Evolutionary conservation across 1,284 basidiomycete genomes (phyloP).

Genomic region (Apiotrichum veenhuisii): DNA sequence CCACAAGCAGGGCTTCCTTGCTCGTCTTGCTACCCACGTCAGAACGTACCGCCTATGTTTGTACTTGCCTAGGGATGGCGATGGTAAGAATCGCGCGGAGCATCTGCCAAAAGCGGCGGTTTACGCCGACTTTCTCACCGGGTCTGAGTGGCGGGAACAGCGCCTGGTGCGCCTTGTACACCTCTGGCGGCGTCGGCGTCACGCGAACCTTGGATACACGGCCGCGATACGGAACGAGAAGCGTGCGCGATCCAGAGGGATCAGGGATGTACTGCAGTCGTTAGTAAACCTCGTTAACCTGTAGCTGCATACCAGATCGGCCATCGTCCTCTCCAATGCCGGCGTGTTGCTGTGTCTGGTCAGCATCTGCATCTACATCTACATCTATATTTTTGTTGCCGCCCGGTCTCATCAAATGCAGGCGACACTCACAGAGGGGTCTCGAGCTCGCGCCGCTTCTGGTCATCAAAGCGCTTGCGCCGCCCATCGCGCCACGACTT

Average conservation of each 20-base stretch:
- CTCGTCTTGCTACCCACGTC: conserved; percentile 56
- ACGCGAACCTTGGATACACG: conserved; percentile 60
- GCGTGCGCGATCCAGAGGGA: conserved; percentile 56
- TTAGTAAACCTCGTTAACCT: no score
- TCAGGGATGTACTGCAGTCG: conserved; percentile 42
- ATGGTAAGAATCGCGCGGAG: conserved; percentile 71
- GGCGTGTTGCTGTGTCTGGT: conserved; percentile 39
- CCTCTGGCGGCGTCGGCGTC: conserved; percentile 32
- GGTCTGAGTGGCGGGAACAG: conserved; percentile 37
- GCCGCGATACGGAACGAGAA: conserved; percentile 65
- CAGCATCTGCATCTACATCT: not conserved
- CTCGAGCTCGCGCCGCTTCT: conserved; percentile 34
- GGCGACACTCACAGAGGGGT: conserved; percentile 40
- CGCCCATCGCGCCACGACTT: conserved; percentile 32
- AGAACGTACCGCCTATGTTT: not conserved
- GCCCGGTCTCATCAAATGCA: not conserved
- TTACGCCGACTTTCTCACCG: conserved; percentile 64
- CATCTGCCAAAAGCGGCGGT: conserved; percentile 74
- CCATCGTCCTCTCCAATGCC: conserved; percentile 49
- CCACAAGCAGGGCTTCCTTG: conserved; percentile 72
- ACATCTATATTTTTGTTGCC: conserved; percentile 1
- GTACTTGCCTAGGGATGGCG: conserved; percentile 59
- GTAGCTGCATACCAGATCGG: conserved; percentile 46
- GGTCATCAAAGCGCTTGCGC: conserved; percentile 24
- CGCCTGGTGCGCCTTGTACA: conserved; percentile 32